Evolutionary conservation across 257 asterid species (phyloP).

Genomic region (Petunia secreta): DNA sequence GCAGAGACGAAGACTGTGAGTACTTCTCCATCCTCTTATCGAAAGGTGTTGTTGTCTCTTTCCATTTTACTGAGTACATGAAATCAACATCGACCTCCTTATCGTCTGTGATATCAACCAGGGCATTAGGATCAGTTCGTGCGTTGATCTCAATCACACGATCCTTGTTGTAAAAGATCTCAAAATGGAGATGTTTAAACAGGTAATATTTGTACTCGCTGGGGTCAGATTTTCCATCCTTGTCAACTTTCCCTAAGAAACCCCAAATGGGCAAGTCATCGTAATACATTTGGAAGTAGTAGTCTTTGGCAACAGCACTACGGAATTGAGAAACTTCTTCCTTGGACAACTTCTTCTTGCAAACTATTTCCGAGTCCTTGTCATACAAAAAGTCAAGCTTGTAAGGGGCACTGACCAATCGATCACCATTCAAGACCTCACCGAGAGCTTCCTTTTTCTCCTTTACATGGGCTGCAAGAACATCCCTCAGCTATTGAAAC

Average conservation of each 20-base stretch:
- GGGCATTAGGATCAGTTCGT: slow-evolving; percentile 34
- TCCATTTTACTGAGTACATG: slow-evolving; percentile 43
- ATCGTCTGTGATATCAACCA: slow-evolving; percentile 39
- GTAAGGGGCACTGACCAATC: slow-evolving; percentile 36
- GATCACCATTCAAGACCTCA: slow-evolving; percentile 34
- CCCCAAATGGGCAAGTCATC: slow-evolving; percentile 38
- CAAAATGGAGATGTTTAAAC: slow-evolving; percentile 34
- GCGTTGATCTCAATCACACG: slow-evolving; percentile 36
- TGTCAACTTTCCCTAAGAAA: slow-evolving; percentile 35
- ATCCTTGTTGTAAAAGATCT: slow-evolving; percentile 32
- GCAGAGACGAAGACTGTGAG: slow-evolving; percentile 40
- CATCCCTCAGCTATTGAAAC: slow-evolving; percentile 7
- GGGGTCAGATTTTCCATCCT: slow-evolving; percentile 34
- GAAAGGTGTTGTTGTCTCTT: slow-evolving; percentile 36
- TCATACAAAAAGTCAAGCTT: slow-evolving; percentile 33
- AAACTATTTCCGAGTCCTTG: slow-evolving; percentile 32
- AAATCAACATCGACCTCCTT: slow-evolving; percentile 41
- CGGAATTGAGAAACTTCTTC: slow-evolving; percentile 33
- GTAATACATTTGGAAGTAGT: slow-evolving; percentile 32
- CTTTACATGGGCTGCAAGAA: slow-evolving; percentile 25
- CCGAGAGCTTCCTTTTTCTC: slow-evolving; percentile 35
- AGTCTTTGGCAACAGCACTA: slow-evolving; percentile 33
- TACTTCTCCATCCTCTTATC: slow-evolving; percentile 48
- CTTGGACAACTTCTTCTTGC: slow-evolving; percentile 29
- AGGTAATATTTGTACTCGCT: slow-evolving; percentile 34